Percentiles rank a stretch among this genome's conserved stretches.
phyloP scores from a whole-genome alignment of 768 basidiomycete genomes.

The Trametopsis cervina region DNA sequence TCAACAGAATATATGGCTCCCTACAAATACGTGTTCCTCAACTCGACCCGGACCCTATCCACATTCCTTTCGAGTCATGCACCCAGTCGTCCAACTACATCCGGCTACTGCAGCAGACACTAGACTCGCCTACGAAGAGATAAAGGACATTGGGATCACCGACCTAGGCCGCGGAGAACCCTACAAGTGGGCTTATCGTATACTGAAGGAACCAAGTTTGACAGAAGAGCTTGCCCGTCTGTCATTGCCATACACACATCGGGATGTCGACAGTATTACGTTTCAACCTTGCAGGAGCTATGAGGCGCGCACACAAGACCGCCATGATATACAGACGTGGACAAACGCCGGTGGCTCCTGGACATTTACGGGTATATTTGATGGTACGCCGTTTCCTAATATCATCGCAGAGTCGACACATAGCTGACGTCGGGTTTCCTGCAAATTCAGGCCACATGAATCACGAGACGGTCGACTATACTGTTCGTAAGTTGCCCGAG shows the following conservation, averaged over 20 bases:
- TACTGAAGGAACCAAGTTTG: conserved; percentile 35
- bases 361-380: conserved; percentile 40
- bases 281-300: conserved; percentile 37
- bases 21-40: not conserved
- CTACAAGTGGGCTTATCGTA: conserved; percentile 48
- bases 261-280: conserved; percentile 31
- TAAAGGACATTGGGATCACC: conserved; percentile 43
- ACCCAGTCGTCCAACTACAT: conserved; percentile 34
- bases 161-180: conserved; percentile 47
- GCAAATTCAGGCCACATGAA: conserved; percentile 39
- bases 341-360: conserved; percentile 32
- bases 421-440: not conserved
- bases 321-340: conserved; percentile 35
- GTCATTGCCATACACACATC: conserved; percentile 29
- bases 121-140: conserved; percentile 44
- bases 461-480: conserved; percentile 40
- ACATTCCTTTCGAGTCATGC: conserved; percentile 12
- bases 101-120: conserved; percentile 41
- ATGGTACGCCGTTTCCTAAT: conserved; percentile 31
- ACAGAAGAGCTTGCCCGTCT: conserved; percentile 32
- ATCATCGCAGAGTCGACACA: conserved; percentile 1
- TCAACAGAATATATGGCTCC: not conserved
- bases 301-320: conserved; percentile 34
- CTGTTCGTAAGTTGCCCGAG: conserved; percentile 32
- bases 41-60: not conserved